Base-by-base conservation (phyloP, 2,329 filamentous ascomycete species). In the Mariannaea sp. region DNA sequence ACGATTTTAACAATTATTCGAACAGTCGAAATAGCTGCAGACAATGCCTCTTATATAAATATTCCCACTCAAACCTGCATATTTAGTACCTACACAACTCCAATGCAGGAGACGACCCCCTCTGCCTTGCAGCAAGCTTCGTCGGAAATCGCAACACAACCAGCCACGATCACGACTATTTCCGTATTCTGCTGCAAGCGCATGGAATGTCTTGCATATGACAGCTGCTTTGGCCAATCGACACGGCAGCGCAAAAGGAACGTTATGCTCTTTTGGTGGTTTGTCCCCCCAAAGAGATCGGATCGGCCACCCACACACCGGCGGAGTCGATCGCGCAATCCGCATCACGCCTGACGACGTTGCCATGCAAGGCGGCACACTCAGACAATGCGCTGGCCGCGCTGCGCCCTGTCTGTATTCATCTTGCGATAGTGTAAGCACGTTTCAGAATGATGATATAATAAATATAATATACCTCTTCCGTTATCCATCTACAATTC, bases 281-380 rank as follows among this genome's bases (percentile, higher is more conserved):
- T 33, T 33, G 13, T 33, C 5, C 5, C 30, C 13, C 14, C 14
- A 5, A n/a, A 9, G 7, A 17, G 35, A 10, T 12, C 17, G 32
- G 32, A 16, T 30, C 29, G 13, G n/a, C 40, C 5, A 35, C 44
- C 27, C 19, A 36, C 14, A 30, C 33, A 5, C 19, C 14, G 27
- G 30, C 32, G 35, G 19, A 10, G 36, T 39, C 52, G 38, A 63
- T 63, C 49, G 58, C 60, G 60, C 60, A 59, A 63, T 63, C 51
- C 13, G 45, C 43, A 59, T 63, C 41, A 54, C 53, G 39, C 57
- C 60, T 63, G 59, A 55, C 60, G 60, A 61, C 50, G 46, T 26
- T 26, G 20, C 13, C n/a, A n/a, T n/a, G n/a, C n/a, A n/a, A n/a
- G n/a, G n/a, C n/a, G 26, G 38, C 57, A 43, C 27, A 12, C 32